A percentile compares a stretch with the other conserved stretches of the same genome.
These are phyloP conservation scores for Rhizophora apiculata DNA, from an alignment of 345 rosid species.

Conservation along the genomic window DNA sequence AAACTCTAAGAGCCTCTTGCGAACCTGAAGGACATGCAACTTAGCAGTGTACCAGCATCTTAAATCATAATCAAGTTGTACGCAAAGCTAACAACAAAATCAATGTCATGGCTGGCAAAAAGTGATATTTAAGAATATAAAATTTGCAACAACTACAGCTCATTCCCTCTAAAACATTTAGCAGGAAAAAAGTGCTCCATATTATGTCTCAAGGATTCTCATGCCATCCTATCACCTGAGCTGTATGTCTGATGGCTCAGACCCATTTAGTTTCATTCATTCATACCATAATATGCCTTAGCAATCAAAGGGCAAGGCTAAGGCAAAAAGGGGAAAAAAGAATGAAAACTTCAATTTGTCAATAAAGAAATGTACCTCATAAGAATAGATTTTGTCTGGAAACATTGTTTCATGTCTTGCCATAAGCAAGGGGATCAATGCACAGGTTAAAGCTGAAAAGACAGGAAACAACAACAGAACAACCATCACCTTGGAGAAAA, in stretches of 20 bases:
- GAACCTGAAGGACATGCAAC: conserved; percentile 44
- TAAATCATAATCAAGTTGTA: neutral
- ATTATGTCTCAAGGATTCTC: neutral
- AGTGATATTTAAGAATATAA: too few species aligned
- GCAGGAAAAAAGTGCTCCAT: too few species aligned
- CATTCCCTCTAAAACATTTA: too few species aligned
- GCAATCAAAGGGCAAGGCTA: neutral
- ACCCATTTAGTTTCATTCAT: too few species aligned
- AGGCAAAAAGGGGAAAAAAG: neutral
- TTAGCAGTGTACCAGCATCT: neutral
- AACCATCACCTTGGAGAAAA: neutral
- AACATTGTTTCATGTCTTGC: conserved; percentile 68
- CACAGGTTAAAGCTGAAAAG: conserved; percentile 80
- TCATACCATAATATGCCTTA: too few species aligned
- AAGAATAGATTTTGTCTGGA: conserved; percentile 69
- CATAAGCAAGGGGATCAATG: conserved; percentile 83
- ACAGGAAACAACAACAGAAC: conserved; percentile 15
- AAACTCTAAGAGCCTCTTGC: conserved; percentile 76
- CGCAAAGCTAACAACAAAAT: neutral
- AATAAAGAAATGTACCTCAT: conserved; percentile 51
- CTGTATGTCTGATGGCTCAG: too few species aligned
- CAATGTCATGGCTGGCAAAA: neutral
- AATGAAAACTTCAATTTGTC: conserved; percentile 5
- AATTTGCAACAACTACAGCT: too few species aligned
- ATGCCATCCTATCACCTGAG: neutral